A percentile compares a stretch with the other conserved stretches of the same genome.
phyloP scores from a whole-genome alignment of 768 basidiomycete species.

The Omphalotus guepiniiformis region DNA sequence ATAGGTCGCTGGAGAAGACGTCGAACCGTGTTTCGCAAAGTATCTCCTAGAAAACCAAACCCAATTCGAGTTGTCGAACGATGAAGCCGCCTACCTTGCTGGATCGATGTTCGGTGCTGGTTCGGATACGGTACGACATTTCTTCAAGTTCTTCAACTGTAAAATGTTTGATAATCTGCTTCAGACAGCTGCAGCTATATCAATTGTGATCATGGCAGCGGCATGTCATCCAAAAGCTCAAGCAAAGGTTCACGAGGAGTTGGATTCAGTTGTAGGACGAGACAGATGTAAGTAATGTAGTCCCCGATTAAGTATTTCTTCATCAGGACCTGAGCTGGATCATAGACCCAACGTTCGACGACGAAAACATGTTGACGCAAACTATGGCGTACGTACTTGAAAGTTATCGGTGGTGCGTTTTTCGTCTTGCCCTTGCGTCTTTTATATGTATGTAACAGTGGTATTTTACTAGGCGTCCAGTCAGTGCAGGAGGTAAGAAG shows the following conservation, averaged over 20 bases:
- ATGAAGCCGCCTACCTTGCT: conserved; percentile 58
- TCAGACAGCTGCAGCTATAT: conserved; percentile 54
- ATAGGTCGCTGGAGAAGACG: conserved; percentile 29
- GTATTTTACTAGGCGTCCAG: conserved; percentile 29
- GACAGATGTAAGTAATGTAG: conserved; percentile 28
- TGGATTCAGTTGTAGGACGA: conserved; percentile 48
- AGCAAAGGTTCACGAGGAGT: conserved; percentile 44
- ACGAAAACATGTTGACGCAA: conserved; percentile 38
- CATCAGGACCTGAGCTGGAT: not conserved
- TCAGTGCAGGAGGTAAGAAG: conserved; percentile 35
- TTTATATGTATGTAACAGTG: not conserved
- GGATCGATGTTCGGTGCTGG: conserved; percentile 66
- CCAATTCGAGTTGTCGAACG: conserved; percentile 48
- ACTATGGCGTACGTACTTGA: conserved; percentile 46
- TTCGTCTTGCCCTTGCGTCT: not conserved
- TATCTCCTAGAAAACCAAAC: conserved; percentile 54
- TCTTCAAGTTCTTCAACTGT: not conserved
- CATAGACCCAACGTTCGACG: conserved; percentile 35
- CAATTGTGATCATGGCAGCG: conserved; percentile 52
- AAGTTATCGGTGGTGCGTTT: conserved; percentile 38
- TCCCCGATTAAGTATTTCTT: not conserved
- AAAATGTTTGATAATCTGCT: not conserved
- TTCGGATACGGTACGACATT: conserved; percentile 48
- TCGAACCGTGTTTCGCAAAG: conserved; percentile 47
- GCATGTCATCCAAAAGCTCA: conserved; percentile 52